Evolutionary conservation across 257 asterid species (phyloP).

Genomic region (Osmanthus fragrans): DNA sequence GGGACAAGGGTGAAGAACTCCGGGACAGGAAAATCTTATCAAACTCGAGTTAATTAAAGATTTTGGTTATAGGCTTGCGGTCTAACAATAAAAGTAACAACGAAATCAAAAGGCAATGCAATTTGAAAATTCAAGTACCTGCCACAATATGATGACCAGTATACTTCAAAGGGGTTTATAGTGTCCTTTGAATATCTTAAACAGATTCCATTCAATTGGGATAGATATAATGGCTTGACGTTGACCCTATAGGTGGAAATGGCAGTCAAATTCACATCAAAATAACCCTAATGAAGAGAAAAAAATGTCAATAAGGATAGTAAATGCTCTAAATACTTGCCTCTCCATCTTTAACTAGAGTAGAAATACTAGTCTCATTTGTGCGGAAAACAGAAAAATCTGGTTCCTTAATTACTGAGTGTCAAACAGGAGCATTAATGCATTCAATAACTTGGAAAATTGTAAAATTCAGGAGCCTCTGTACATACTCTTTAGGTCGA

Average conservation of each 20-base stretch:
- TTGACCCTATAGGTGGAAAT: neutral
- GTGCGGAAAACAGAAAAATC: neutral
- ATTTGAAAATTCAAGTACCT: neutral
- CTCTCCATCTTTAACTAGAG: neutral
- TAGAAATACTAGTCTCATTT: neutral
- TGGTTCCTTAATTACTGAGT: neutral
- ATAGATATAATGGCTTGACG: neutral
- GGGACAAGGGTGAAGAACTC: neutral
- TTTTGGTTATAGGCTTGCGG: neutral
- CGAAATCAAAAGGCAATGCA: neutral
- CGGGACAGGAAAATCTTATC: neutral
- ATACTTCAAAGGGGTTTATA: no score
- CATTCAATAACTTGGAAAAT: neutral
- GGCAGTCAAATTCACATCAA: neutral
- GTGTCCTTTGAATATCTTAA: no score
- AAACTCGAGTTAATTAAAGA: neutral
- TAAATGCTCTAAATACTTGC: neutral
- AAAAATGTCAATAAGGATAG: conserved; percentile 2
- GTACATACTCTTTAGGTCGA: neutral
- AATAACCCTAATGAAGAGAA: conserved; percentile 9
- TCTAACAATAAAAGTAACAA: neutral
- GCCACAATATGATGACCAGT: neutral
- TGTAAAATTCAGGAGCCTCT: neutral
- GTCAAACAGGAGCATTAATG: neutral
- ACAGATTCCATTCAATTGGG: neutral